A percentile compares a stretch with the other conserved stretches of the same genome.
Conservation (phyloP, 768 basidiomycete species). For the Coprinellus aureogranulatus region DNA sequence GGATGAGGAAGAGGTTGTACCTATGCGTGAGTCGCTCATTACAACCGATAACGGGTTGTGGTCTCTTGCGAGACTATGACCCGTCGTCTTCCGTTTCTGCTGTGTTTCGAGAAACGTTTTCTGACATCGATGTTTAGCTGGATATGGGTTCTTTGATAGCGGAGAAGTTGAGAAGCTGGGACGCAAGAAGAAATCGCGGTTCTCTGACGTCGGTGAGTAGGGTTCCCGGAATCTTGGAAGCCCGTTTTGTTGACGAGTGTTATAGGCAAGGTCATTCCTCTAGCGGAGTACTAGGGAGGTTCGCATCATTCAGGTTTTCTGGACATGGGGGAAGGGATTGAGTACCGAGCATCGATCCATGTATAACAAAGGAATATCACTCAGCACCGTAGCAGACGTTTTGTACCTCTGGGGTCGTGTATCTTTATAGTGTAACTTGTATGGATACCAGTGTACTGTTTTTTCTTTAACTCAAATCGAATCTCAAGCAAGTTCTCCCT, state of each 20-base stretch:
- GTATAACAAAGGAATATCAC: neutral
- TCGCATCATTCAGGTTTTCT: neutral
- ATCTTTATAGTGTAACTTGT: neutral
- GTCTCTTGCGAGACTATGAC: too few relatives aligned
- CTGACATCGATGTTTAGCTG: slow-evolving; percentile 38
- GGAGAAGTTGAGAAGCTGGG: slow-evolving; percentile 71
- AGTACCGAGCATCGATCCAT: neutral
- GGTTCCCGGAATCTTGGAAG: neutral
- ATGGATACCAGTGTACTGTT: too few relatives aligned
- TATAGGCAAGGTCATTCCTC: neutral
- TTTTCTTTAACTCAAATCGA: too few relatives aligned
- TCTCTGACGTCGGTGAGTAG: slow-evolving; percentile 65
- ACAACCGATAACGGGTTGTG: too few relatives aligned
- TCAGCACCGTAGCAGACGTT: too few relatives aligned
- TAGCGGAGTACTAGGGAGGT: neutral
- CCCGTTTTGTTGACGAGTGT: neutral
- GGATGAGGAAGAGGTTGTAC: slow-evolving; percentile 43
- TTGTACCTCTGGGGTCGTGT: neutral
- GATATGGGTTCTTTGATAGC: slow-evolving; percentile 85
- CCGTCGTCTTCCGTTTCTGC: neutral
- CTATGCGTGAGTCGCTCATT: slow-evolving; percentile 68
- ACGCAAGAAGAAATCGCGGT: slow-evolving; percentile 55
- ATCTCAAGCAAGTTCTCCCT: too few relatives aligned
- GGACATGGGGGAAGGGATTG: neutral
- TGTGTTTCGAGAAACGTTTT: too few relatives aligned